Evolutionary conservation across 345 rosid species (phyloP), one percentile per base, ranked within the genome.

Genomic region (Pistacia atlantica): DNA sequence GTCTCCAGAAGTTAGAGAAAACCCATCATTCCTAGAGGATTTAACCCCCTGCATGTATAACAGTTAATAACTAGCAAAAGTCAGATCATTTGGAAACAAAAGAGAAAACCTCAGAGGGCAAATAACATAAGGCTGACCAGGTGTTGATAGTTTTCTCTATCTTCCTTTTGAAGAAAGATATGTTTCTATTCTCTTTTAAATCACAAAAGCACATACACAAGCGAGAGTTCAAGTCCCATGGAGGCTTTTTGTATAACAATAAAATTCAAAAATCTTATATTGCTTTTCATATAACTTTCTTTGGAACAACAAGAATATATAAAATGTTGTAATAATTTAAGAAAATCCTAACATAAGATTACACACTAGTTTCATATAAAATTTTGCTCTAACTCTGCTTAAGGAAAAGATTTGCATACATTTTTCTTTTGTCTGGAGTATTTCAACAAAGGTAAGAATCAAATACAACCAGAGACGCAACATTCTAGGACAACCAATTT

Each of bases 1-100:
- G 86, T 97, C 99, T 77, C 97, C 96, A 68, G 98, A 84, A 63
- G 90, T 82, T 82, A 92, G 86, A 77, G 98, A 89, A 87, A 97
- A 97, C 66, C 87, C 92, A 70, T 89, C 97, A 69, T 83, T 88
- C 87, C 91, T 91, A 59, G 85, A 79, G 56, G 90, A 87, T 78
- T 82, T 25, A 42, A 78, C 73, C 79, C 95, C 97, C 99, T 97
- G 91, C 83, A 83, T n/a, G 64, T n/a, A 72, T 46, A 65, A 76
- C 56, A 65, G 65, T 28, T 37, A 72, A 80, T 56, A 66, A 68
- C 66, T 52, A 63, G 48, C 20, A 60, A 48, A 52, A 46, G 65
- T 60, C 54, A 73, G 78, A 66, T 70, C 28, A 57, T 22, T 67
- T 66, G 68, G 75, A 73, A 75, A 64, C 11, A 48, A 38, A 1